Evolutionary conservation across 192 early-diverging fungal genomes (phyloP).

Genomic region (Backusella parvicylindrica): DNA sequence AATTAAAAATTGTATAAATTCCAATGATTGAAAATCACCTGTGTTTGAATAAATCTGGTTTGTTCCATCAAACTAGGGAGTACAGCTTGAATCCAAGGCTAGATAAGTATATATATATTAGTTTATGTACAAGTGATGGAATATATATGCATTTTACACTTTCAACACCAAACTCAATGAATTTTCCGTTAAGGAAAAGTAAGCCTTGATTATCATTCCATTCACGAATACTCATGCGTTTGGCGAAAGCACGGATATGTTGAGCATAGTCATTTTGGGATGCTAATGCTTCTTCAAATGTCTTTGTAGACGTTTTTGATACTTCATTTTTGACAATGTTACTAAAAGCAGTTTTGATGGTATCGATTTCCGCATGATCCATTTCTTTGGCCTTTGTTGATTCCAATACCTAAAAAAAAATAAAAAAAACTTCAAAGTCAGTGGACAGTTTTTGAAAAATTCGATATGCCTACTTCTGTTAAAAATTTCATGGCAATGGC

Average conservation of each 20-base stretch:
- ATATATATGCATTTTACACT: background rate
- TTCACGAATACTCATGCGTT: conserved; percentile 18
- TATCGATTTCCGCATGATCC: background rate
- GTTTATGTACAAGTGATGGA: background rate
- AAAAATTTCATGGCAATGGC: conserved; percentile 33
- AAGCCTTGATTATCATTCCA: conserved; percentile 38
- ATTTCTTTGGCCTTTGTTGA: background rate
- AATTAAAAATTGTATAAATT: too few species aligned
- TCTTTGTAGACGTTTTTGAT: conserved; percentile 8
- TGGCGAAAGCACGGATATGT: conserved; percentile 5
- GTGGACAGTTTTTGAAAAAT: background rate
- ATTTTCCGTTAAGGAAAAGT: conserved; percentile 81
- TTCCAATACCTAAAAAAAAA: conserved; percentile 9
- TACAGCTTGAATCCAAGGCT: conserved; percentile 33
- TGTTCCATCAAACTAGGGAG: conserved; percentile 21
- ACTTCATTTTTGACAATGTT: background rate
- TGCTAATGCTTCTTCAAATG: conserved; percentile 18
- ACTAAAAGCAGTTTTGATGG: background rate
- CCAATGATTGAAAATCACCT: conserved; percentile 19
- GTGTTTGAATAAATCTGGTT: conserved; percentile 24
- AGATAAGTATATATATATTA: background rate
- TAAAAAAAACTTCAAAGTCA: background rate
- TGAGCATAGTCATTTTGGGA: conserved; percentile 11
- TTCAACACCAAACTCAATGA: conserved; percentile 56
- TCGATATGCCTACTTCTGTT: conserved; percentile 23